Base-by-base conservation (phyloP, 805 yeast genomes). In the Candida palmyrensis region DNA sequence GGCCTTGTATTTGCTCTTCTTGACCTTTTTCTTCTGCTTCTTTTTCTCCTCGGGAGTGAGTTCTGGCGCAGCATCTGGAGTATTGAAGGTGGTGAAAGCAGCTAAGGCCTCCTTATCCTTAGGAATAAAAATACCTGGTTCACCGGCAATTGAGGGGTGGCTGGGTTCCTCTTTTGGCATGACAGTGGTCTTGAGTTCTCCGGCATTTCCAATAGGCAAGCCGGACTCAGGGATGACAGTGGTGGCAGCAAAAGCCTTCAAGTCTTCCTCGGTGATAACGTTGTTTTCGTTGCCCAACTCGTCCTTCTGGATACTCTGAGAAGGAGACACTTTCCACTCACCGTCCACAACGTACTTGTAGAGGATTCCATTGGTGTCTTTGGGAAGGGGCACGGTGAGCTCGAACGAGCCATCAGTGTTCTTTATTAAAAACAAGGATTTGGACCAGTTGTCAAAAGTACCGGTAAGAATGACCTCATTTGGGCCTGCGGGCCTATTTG, bases 111-210 rank as follows among this genome's bases (percentile, higher is more conserved):
- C 71, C 13, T 85, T 71, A 49, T 82, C 72, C 26, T 62, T 48
- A 30, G 90, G 90, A 44, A 82, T 53, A 24, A 65, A 72, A 39
- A 83, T 69, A 29, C 95, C 95, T 18, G 92, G 87, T 49, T 82
- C 89, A 31, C 86, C 83, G 23, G 66, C 43, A 35, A 71, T 46
- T 6, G 69, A 54, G 38, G 62, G 59, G 33, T 59, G 66, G 25
- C 49, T 33, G 13, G 48, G 53, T 37, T 57, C 67, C 20, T 47
- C 36, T 33, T 45, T 34, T 13, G 71, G 69, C 50, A 62, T 38
- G 19, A 62, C 71, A 19, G 68, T 62, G 33, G 70, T 47, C 37
- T 45, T 54, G 20, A 55, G 39, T 16, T 40, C 45, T 10, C 33
- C 31, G 13, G 45, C 36, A 17, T 35, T 25, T n/a, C 33, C 30